Base-by-base conservation (phyloP, 495 filamentous ascomycete genomes). In the Penicillium roqueforti region DNA sequence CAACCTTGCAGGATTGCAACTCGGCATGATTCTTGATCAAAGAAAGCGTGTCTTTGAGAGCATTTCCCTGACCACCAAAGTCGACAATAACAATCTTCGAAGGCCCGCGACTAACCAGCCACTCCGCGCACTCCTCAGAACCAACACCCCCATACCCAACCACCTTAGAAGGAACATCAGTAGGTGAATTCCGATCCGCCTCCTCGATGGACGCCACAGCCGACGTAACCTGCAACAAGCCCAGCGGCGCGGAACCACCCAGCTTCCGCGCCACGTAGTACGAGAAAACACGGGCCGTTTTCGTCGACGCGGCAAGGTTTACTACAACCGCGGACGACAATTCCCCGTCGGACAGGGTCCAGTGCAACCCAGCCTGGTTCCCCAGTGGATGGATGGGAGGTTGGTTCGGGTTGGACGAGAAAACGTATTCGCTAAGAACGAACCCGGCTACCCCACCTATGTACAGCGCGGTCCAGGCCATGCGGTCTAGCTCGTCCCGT, bases 11-110 rank as follows among this genome's bases (percentile, higher is more conserved):
- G 8, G 14, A 34, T 7, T 67, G 16, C 4, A 59, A 28, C 2
- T 3, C 20, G 6, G 25, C 19, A 25, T 54, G 32, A 7, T 26
- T 19, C 31, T 52, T 29, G 6, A 83, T 47, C 3, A 65, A 46
- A 0, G 59, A 45, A 1, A 65, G 63, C 63, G 80, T 73, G 10
- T 64, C 48, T n/a, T 63, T 52, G 1, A 67, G 58, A 0, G 68
- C 71, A 47, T 63, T 61, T 6, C 55, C 73, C 13, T 81, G 65
- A 0, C 72, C 72, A 13, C 80, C 82, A 58, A 80, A 83, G 56
- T 85, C 78, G 45, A 73, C 55, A 26, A 84, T 53, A 4, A 81
- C 68, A 50, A 84, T 58, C 55, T 76, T 79, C 3, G 40, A 44
- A 6, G 65, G 61, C 29, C 53, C 46, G 6, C 43, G 51, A 11